These are phyloP conservation scores for Solanum gandarillasii DNA, from an alignment of 257 asterid species.

Conservation along the genomic window DNA sequence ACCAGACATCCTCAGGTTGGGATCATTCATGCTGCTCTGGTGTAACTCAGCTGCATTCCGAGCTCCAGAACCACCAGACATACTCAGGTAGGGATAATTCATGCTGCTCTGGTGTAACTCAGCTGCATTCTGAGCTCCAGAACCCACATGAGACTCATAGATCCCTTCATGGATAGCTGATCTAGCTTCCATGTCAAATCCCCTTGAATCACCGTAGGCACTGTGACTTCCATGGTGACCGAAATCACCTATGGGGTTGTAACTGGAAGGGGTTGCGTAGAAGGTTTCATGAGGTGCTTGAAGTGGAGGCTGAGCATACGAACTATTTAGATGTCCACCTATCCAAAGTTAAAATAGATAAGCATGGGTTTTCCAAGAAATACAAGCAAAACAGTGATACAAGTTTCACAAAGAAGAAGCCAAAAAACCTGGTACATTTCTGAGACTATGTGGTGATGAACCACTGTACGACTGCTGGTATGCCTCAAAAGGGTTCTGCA, in stretches of 20 bases:
- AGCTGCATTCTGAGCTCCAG: neutral
- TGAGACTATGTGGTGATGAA: slow-evolving; percentile 8
- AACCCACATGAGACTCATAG: neutral
- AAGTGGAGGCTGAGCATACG: neutral
- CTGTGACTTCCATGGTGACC: neutral
- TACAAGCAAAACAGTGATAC: neutral
- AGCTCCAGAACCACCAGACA: neutral
- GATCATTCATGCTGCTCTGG: neutral
- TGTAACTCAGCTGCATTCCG: neutral
- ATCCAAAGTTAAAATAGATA: neutral
- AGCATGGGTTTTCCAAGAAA: neutral
- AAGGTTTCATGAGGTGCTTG: neutral
- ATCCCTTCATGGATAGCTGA: neutral
- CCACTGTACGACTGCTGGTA: slow-evolving; percentile 5
- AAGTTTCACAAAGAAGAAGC: neutral
- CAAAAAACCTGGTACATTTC: slow-evolving; percentile 11
- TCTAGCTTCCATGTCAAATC: neutral
- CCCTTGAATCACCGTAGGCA: neutral
- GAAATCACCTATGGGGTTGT: neutral
- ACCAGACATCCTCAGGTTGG: neutral
- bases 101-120: neutral
- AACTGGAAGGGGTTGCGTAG: neutral
- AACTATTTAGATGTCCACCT: neutral
- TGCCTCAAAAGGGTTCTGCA: slow-evolving; percentile 6
- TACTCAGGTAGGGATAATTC: neutral